phyloP scores from a whole-genome alignment of 208 protist species.

The Wallacemonas sp. region DNA sequence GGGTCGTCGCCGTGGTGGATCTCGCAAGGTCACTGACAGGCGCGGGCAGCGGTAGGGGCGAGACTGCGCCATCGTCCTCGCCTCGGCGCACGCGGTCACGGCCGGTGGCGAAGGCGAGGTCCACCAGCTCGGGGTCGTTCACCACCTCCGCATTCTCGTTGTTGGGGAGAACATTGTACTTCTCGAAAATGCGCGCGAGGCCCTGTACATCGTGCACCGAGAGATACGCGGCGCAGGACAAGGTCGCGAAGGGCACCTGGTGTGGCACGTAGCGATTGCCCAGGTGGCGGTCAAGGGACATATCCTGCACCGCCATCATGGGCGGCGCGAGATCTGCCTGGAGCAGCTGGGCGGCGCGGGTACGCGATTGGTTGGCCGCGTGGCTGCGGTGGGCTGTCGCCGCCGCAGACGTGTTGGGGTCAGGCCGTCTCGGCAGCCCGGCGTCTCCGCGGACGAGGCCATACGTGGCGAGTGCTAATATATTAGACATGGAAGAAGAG shows the following conservation, averaged over 20 bases:
- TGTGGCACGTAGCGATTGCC: slow-evolving; percentile 72
- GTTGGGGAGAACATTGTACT: slow-evolving; percentile 44
- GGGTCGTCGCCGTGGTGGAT: no score
- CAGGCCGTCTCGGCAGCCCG: neutral
- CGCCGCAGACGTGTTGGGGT: neutral
- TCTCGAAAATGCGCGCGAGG: slow-evolving; percentile 37
- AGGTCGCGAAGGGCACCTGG: slow-evolving; percentile 59
- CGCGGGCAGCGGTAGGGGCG: no score
- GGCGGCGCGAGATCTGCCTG: slow-evolving; percentile 26
- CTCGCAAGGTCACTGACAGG: no score
- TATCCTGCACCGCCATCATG: slow-evolving; percentile 21
- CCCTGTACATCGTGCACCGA: slow-evolving; percentile 41
- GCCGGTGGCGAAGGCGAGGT: neutral
- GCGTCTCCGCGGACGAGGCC: slow-evolving; percentile 4
- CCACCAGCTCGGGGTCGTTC: neutral
- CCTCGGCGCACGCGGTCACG: neutral
- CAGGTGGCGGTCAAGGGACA: slow-evolving; percentile 52
- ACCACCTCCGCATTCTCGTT: neutral
- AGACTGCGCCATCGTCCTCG: neutral
- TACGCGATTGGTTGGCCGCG: slow-evolving; percentile 31
- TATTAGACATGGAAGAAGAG: slow-evolving; percentile 2
- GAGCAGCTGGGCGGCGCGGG: slow-evolving; percentile 42
- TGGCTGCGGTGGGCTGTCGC: neutral
- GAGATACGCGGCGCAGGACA: slow-evolving; percentile 55
- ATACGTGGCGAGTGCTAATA: neutral